Evolutionary conservation across 768 basidiomycete species (phyloP), one percentile per base, ranked within the genome.

Genomic region (Chiua virens): DNA sequence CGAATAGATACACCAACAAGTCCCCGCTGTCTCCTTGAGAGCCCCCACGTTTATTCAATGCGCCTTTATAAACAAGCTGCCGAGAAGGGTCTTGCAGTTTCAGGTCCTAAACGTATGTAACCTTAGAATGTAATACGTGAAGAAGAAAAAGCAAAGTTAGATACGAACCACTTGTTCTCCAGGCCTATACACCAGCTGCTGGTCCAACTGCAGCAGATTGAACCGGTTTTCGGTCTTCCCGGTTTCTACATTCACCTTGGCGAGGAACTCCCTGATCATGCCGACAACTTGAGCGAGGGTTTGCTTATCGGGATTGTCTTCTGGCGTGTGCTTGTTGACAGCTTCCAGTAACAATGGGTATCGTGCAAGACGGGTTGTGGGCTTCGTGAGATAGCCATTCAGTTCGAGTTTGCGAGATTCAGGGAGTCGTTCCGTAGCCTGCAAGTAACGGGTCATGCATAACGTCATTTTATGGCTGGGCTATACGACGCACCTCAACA

Each of bases 311-410:
- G 87, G 83, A 61, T 85, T 90, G 62, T 93, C 92, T 23, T 93
- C 91, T 0, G 89, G 83, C 0, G 97, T 99, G 45, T 94, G 85
- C 70, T 98, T 98, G 50, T 88, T 73, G 11, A 97, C 91, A 15
- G 92, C 95, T 58, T 92, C 93, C 27, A 99, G 78, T 3, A 98
- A 74, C 2, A 99, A 78, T 8, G 97, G 97, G 67, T 98, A 98
- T 56, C 97, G 79, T n/a, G 96, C 97, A 23, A 99, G 78, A 60
- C 97, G 86, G 6, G 97, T 98, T 3, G 97, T 98, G 2, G 97
- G 97, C 69, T 98, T 98, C 8, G 97, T 99, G 36, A 99, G 76
- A 69, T 98, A 99, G 1, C 92, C 97, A 66, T 99, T 99, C 43
- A 99, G 73, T 70, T 99, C 97, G 32, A 98, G 81, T 71, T 98